phyloP scores from a whole-genome alignment of 176 grass and related monocot genomes.

The Metroxylon sagu region DNA sequence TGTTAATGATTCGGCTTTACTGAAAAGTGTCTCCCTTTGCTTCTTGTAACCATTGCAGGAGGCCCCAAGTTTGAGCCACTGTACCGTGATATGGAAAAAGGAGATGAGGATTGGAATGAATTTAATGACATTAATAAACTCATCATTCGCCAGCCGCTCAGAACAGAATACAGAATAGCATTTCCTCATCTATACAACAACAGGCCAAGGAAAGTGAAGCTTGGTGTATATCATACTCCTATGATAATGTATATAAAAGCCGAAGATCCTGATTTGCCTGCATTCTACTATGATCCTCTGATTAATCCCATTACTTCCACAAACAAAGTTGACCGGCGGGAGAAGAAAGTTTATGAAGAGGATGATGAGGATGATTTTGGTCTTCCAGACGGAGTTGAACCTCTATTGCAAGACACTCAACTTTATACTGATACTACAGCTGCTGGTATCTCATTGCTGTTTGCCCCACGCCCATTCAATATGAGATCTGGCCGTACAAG shows the following conservation, averaged over 20 bases:
- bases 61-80: constrained; percentile 97
- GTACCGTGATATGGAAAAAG: constrained; percentile 97
- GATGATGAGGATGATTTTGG: constrained; percentile 73
- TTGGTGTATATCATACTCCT: constrained; percentile 81
- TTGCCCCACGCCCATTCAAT: constrained; percentile 89
- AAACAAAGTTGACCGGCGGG: constrained; percentile 63
- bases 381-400: constrained; percentile 82
- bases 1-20: background rate
- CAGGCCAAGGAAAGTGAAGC: constrained; percentile 91
- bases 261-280: constrained; percentile 96
- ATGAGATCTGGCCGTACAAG: constrained; percentile 89
- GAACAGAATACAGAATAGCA: constrained; percentile 95
- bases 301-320: constrained; percentile 92
- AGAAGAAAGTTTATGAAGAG: constrained; percentile 54
- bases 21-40: background rate
- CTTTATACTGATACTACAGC: constrained; percentile 95
- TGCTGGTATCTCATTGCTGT: constrained; percentile 78
- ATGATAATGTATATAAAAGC: constrained; percentile 99
- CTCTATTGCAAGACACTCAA: constrained; percentile 45
- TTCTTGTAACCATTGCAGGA: constrained; percentile 31
- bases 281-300: constrained; percentile 95
- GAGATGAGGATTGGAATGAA: constrained; percentile 99
- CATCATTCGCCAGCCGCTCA: constrained; percentile 92
- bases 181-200: constrained; percentile 98
- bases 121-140: constrained; percentile 99